phyloP scores from a whole-genome alignment of 228 moss, liverwort and hornwort genomes.

The Sphagnum fallax region DNA sequence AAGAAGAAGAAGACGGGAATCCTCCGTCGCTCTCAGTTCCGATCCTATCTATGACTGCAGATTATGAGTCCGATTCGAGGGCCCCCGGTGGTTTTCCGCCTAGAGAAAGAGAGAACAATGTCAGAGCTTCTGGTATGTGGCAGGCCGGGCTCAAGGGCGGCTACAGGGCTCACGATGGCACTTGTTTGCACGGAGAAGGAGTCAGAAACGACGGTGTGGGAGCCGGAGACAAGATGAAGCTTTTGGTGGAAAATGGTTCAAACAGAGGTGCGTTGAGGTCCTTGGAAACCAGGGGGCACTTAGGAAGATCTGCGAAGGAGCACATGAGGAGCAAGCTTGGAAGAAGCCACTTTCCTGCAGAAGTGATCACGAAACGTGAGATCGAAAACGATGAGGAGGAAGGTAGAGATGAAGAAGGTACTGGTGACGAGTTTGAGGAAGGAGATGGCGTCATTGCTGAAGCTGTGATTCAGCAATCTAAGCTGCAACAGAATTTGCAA shows the following conservation, averaged over 20 bases:
- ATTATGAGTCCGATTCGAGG: constrained; percentile 52
- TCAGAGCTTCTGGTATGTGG: constrained; percentile 23
- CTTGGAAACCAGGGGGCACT: constrained; percentile 15
- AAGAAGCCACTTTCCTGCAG: constrained; percentile 31
- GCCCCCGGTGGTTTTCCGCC: constrained; percentile 11
- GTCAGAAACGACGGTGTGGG: constrained; percentile 12
- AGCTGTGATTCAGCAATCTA: constrained; percentile 10
- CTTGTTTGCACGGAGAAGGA: constrained; percentile 8
- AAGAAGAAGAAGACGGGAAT: not conserved
- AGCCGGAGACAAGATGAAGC: constrained; percentile 7
- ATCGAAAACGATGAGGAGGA: constrained; percentile 26
- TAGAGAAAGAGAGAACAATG: constrained; percentile 18
- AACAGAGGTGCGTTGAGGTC: constrained; percentile 17
- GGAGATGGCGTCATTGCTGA: constrained; percentile 30
- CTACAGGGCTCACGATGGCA: constrained; percentile 10
- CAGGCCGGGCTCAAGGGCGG: constrained; percentile 13
- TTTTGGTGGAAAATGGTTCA: constrained; percentile 9
- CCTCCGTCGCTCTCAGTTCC: constrained; percentile 5
- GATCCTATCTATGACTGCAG: constrained; percentile 60
- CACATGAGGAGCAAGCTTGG: constrained; percentile 37
- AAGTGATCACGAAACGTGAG: constrained; percentile 28
- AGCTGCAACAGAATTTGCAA: not conserved
- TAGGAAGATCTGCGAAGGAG: constrained; percentile 22
- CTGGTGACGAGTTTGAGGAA: constrained; percentile 59
- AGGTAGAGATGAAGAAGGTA: constrained; percentile 35